phyloP scores from a whole-genome alignment of 1,284 basidiomycete species.

The Volvariella volvacea region DNA sequence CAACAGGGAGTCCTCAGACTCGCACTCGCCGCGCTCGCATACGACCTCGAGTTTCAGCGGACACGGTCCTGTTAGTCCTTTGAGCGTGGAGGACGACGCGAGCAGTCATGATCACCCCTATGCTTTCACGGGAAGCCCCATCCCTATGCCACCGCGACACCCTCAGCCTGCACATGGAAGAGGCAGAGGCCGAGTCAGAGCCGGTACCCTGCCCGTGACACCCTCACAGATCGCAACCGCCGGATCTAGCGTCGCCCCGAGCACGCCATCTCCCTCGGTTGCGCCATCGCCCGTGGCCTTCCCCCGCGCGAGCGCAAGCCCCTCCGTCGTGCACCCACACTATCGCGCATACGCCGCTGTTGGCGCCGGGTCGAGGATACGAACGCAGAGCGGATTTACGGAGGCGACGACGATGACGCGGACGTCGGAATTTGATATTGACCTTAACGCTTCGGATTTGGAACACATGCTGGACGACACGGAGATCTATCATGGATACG shows the following conservation, averaged over 20 bases:
- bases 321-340: background rate
- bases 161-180: conserved; percentile 44
- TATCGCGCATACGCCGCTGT: too few relatives aligned
- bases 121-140: conserved; percentile 14
- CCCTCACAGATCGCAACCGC: conserved; percentile 40
- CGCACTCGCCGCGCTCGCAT: conserved; percentile 18
- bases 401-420: background rate
- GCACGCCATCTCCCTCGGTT: conserved; percentile 40
- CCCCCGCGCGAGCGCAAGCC: background rate
- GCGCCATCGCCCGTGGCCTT: conserved; percentile 16
- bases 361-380: background rate
- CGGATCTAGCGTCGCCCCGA: conserved; percentile 18
- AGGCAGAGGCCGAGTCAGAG: conserved; percentile 27
- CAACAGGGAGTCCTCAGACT: conserved; percentile 50
- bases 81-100: conserved; percentile 20
- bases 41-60: background rate
- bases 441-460: conserved; percentile 15
- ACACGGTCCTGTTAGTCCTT: conserved; percentile 4
- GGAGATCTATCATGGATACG: too few relatives aligned
- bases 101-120: conserved; percentile 31
- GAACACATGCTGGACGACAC: background rate
- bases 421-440: background rate
- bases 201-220: conserved; percentile 45
- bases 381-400: background rate
- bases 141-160: conserved; percentile 70